Base-by-base conservation (phyloP, 73 alveolate species). In the Paramecium caudatum region DNA sequence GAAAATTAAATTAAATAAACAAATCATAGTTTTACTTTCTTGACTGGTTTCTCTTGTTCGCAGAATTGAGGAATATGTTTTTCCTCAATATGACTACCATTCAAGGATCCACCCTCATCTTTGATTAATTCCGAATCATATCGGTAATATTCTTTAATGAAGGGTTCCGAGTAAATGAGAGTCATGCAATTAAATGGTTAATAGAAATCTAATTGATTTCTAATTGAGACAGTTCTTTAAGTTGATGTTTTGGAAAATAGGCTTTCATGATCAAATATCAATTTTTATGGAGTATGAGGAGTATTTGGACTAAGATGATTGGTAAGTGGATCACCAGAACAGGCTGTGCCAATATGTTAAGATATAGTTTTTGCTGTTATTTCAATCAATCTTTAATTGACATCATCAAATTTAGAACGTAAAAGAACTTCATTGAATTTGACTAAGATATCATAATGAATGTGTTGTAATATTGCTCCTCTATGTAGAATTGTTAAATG, bases 391-490 rank as follows among this genome's bases (percentile, higher is more conserved):
- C 43, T 41, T n/a, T 74, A 36, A 17, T 25, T 39, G 33, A 74
- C 16, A 41, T 23, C 65, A 74, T 74, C 68, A 17, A 25, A 27
- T 74, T 74, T 45, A 3, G 88, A 19, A 21, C 47, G 36, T 0
- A 74, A 43, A 21, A 74, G 32, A 37, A 74, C 68, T 9, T 45
- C 88, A 21, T 74, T 74, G 12, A 74, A 74, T 74, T 74, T 74
- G 30, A 74, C 88, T n/a, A 74, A 74, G 16, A 74, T 74, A 45
- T 74, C 88, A 74, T 74, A 74, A 39, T 74, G 88, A 45, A 74
- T 41, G 17, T 74, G 43, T 74, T 74, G 12, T 27, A 74, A 39
- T 5, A 46, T 37, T 41, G 43, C 7, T 19, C 47, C 19, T 21
- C 21, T 74, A 15, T 74, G 17, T n/a, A 27, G 68, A 4, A 74